A percentile compares a stretch with the other conserved stretches of the same genome.
These are phyloP conservation scores for Pisolithus thermaeus DNA, from an alignment of 1,284 basidiomycete genomes.

Conservation along the genomic window DNA sequence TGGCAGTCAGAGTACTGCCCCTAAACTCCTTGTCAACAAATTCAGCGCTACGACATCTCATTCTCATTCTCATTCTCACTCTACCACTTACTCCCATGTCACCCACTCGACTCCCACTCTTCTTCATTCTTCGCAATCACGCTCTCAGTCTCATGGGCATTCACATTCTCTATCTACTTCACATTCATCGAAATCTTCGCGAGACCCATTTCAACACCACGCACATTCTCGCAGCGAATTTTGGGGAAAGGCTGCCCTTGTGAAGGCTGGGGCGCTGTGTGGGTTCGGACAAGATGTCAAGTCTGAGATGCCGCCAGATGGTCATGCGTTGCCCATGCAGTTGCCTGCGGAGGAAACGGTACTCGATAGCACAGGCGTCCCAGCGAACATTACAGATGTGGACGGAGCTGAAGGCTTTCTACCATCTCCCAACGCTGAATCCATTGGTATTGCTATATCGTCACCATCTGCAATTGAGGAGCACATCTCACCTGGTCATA, in stretches of 20 bases:
- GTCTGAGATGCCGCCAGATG: constrained; percentile 20
- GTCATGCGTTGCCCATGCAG: constrained; percentile 18
- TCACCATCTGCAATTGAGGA: constrained; percentile 46
- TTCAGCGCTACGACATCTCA: constrained; percentile 14
- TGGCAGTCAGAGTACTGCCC: constrained; percentile 53
- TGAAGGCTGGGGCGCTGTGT: constrained; percentile 41
- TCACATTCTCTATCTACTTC: constrained; percentile 43
- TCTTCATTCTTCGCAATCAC: constrained; percentile 24
- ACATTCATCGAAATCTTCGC: constrained; percentile 38
- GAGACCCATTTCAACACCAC: constrained; percentile 30
- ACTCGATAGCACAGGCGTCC: constrained; percentile 31
- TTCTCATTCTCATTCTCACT: constrained; percentile 10
- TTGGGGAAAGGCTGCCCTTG: constrained; percentile 51
- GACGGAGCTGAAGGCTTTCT: constrained; percentile 10
- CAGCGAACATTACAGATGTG: constrained; percentile 27
- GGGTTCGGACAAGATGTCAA: constrained; percentile 22
- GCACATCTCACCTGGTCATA: constrained; percentile 21
- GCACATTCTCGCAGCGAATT: constrained; percentile 55
- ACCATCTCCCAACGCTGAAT: constrained; percentile 26
- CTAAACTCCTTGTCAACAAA: constrained; percentile 36
- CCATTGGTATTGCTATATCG: constrained; percentile 62
- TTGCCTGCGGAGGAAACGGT: constrained; percentile 38
- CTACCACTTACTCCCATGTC: constrained; percentile 21
- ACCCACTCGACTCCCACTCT: constrained; percentile 21
- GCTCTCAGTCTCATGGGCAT: constrained; percentile 36